Evolutionary conservation across 768 basidiomycete genomes (phyloP).

Genomic region (Russula sp.): DNA sequence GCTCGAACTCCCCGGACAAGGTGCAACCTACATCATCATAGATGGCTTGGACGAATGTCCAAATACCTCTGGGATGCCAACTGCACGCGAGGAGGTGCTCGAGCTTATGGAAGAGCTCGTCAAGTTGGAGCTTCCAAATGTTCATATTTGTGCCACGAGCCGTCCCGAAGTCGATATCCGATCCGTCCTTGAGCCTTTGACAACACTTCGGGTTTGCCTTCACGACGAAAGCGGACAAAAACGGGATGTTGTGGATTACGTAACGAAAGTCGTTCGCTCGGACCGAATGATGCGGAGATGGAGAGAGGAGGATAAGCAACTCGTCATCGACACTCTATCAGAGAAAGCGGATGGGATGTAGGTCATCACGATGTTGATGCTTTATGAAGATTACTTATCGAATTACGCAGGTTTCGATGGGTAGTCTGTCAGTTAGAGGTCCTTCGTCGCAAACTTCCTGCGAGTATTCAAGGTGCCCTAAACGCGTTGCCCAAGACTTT

Average conservation of each 20-base stretch:
- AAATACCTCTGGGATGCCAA: background rate
- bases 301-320: background rate
- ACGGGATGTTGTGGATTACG: background rate
- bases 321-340: background rate
- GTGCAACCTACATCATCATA: background rate
- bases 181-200: background rate
- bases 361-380: background rate
- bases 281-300: constrained; percentile 4
- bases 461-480: background rate
- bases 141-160: background rate
- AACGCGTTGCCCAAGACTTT: background rate
- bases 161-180: constrained; percentile 7
- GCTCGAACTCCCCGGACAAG: background rate
- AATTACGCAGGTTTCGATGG: background rate
- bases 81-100: background rate
- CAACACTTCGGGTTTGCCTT: background rate
- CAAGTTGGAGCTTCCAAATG: background rate
- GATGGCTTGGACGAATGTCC: constrained; percentile 15
- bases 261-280: background rate
- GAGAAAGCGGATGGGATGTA: constrained; percentile 6
- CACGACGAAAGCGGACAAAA: constrained; percentile 3
- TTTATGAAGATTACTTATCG: background rate
- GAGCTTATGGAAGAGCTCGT: background rate
- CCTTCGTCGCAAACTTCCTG: background rate
- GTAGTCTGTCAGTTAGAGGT: background rate